phyloP scores from a whole-genome alignment of 2,329 filamentous ascomycete genomes.

The Talaromyces sp. region DNA sequence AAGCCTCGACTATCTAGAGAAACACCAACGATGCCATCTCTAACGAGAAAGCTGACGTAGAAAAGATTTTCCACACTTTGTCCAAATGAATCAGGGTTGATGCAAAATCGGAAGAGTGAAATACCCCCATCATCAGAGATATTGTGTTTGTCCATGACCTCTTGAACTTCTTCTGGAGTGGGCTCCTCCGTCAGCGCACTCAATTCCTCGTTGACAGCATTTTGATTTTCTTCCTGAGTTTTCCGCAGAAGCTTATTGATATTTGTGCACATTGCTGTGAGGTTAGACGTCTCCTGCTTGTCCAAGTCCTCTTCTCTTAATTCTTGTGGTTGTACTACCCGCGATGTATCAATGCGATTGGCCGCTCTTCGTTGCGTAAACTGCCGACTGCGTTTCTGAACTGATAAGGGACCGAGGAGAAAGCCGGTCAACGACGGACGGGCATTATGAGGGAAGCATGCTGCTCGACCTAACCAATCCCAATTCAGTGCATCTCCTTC shows the following conservation, averaged over 20 bases:
- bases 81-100: slow-evolving; percentile 85
- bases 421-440: slow-evolving; percentile 77
- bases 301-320: slow-evolving; percentile 68
- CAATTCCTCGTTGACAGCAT: slow-evolving; percentile 43
- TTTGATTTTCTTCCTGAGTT: slow-evolving; percentile 40
- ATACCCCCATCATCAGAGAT: slow-evolving; percentile 66
- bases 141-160: slow-evolving; percentile 59
- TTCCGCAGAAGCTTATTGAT: slow-evolving; percentile 59
- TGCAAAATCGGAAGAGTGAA: slow-evolving; percentile 75
- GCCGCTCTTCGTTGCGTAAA: slow-evolving; percentile 64
- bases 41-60: slow-evolving; percentile 89
- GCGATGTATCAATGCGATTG: slow-evolving; percentile 59
- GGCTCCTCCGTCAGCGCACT: slow-evolving; percentile 22
- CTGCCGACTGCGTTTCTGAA: slow-evolving; percentile 76
- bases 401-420: slow-evolving; percentile 78
- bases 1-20: slow-evolving; percentile 65
- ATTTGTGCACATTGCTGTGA: slow-evolving; percentile 70
- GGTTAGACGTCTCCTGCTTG: slow-evolving; percentile 68
- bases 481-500: slow-evolving; percentile 78
- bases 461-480: slow-evolving; percentile 72
- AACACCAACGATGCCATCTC: slow-evolving; percentile 75
- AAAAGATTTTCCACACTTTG: slow-evolving; percentile 97
- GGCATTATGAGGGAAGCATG: slow-evolving; percentile 65
- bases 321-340: slow-evolving; percentile 69
- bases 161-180: slow-evolving; percentile 33